phyloP scores from a whole-genome alignment of 2,329 filamentous ascomycete species.

The Esteya vermicola region DNA sequence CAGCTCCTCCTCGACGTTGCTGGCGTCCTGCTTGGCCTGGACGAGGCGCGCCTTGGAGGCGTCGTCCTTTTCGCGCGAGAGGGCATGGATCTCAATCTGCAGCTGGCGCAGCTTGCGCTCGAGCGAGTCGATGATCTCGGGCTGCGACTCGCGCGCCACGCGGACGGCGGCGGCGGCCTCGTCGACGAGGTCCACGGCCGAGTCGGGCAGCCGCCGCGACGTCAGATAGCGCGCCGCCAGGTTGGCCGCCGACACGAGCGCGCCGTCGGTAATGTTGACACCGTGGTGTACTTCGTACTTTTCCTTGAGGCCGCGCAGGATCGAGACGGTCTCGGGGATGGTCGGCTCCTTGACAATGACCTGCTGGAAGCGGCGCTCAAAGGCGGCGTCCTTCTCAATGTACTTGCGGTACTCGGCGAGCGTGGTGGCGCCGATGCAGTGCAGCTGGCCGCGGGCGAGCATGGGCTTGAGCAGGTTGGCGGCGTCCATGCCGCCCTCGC shows the following conservation, averaged over 20 bases:
- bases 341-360: slow-evolving; percentile 91
- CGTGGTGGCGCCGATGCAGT: slow-evolving; percentile 96
- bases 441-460: slow-evolving; percentile 88
- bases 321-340: slow-evolving; percentile 83
- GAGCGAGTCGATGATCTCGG: slow-evolving; percentile 86
- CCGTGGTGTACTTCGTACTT: slow-evolving; percentile 97
- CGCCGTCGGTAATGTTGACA: slow-evolving; percentile 89
- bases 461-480: slow-evolving; percentile 97
- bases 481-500: slow-evolving; percentile 96
- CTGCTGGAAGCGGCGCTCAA: slow-evolving; percentile 97
- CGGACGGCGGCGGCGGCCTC: slow-evolving; percentile 94
- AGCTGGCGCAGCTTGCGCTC: slow-evolving; percentile 83
- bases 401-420: slow-evolving; percentile 95
- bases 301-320: slow-evolving; percentile 95
- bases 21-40: slow-evolving; percentile 76
- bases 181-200: slow-evolving; percentile 90
- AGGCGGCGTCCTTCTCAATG: slow-evolving; percentile 96
- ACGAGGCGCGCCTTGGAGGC: slow-evolving; percentile 73
- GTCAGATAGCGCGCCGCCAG: slow-evolving; percentile 91
- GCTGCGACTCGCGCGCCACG: slow-evolving; percentile 90
- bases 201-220: slow-evolving; percentile 79
- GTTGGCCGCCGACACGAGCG: slow-evolving; percentile 81
- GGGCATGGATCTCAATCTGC: slow-evolving; percentile 92
- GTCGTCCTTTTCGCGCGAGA: slow-evolving; percentile 88
- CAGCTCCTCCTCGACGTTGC: slow-evolving; percentile 88